Evolutionary conservation across 2,329 filamentous ascomycete genomes (phyloP).

Genomic region (Mycosphaerella sp.): DNA sequence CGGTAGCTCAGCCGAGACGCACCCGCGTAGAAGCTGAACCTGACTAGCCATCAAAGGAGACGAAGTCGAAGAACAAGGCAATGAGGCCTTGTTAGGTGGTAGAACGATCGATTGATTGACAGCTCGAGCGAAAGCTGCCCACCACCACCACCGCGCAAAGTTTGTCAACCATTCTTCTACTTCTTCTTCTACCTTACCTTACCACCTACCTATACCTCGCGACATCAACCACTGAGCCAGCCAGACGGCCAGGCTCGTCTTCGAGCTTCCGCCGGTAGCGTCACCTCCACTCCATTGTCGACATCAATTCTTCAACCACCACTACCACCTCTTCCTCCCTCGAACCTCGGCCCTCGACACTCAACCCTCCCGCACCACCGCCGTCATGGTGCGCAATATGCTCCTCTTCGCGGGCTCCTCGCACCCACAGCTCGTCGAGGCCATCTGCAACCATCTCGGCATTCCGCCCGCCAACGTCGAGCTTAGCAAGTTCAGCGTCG

Average conservation of each 20-base stretch:
- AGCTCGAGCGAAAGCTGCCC: too few relatives aligned
- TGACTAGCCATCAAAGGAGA: neutral
- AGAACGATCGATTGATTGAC: too few relatives aligned
- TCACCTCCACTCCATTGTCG: neutral
- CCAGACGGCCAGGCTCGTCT: neutral
- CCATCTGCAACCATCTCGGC: slow-evolving; percentile 80
- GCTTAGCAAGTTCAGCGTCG: slow-evolving; percentile 86
- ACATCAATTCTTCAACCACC: too few relatives aligned
- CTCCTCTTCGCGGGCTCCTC: slow-evolving; percentile 90
- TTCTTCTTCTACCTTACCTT: too few relatives aligned
- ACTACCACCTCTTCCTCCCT: too few relatives aligned
- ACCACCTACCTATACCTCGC: neutral
- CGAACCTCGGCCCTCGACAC: neutral
- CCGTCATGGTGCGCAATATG: slow-evolving; percentile 82
- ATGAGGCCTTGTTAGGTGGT: too few relatives aligned
- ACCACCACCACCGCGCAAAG: neutral
- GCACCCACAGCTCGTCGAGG: slow-evolving; percentile 79
- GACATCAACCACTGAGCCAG: neutral
- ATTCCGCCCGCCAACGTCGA: slow-evolving; percentile 78
- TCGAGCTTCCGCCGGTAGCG: neutral
- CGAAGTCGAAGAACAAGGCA: neutral
- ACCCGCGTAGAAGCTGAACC: slow-evolving; percentile 3
- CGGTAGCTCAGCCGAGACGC: slow-evolving; percentile 3
- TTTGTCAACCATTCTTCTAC: neutral
- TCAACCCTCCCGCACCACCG: neutral